Percentiles rank a stretch among this genome's conserved stretches.
Evolutionary conservation across 2,329 filamentous ascomycete genomes (phyloP).

Genomic region (Colletotrichum magnum): DNA sequence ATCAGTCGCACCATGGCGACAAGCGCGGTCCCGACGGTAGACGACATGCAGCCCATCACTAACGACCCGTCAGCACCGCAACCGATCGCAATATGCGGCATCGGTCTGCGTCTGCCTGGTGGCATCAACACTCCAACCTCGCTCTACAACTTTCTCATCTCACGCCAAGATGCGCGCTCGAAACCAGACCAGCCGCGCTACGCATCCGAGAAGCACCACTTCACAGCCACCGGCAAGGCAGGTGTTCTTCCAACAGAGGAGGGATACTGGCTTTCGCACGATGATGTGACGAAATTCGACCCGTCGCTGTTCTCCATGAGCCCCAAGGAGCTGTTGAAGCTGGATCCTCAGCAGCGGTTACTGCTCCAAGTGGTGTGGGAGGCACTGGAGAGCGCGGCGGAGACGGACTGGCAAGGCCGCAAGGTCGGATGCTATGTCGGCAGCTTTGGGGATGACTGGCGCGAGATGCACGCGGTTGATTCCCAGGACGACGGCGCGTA

Average conservation of each 20-base stretch:
- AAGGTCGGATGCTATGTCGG: constrained; percentile 48
- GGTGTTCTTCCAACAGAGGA: constrained; percentile 14
- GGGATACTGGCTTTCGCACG: constrained; percentile 24
- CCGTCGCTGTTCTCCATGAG: constrained; percentile 46
- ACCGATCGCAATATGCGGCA: constrained; percentile 34
- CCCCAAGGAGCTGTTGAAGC: constrained; percentile 43
- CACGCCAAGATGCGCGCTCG: constrained; percentile 26
- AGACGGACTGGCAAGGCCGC: constrained; percentile 45
- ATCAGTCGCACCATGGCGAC: not conserved
- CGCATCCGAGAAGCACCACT: constrained; percentile 8
- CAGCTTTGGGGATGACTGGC: constrained; percentile 46
- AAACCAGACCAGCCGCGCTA: constrained; percentile 23
- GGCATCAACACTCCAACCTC: constrained; percentile 28
- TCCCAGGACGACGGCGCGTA: constrained; percentile 17
- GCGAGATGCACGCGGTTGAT: constrained; percentile 42
- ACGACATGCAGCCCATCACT: not conserved
- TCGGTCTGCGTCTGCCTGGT: constrained; percentile 32
- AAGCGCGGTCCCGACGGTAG: not conserved
- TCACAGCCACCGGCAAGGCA: constrained; percentile 21
- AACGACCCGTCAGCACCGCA: not conserved
- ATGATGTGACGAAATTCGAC: constrained; percentile 27
- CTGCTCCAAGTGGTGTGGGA: constrained; percentile 50
- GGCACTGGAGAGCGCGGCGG: constrained; percentile 48
- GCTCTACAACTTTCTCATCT: constrained; percentile 32
- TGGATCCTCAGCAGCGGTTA: constrained; percentile 51